Percentiles rank a stretch among this genome's conserved stretches.
Conservation (phyloP, 2,329 filamentous ascomycete genomes). For the Immersiporthe knoxdaviesiana region DNA sequence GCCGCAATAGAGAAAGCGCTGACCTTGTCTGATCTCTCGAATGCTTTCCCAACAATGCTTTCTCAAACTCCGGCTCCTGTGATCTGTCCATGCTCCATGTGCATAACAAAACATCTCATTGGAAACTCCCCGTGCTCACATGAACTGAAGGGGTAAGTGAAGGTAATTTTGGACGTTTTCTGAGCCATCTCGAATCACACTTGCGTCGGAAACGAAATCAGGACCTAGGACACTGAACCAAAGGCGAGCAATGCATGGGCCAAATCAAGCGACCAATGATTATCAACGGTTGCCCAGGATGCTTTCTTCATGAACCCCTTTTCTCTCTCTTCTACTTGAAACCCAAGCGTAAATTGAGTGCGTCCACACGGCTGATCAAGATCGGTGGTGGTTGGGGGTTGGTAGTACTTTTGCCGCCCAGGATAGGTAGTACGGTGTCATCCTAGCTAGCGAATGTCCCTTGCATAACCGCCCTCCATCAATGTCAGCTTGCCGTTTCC, state of each 20-base stretch:
- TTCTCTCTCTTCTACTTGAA: too few relatives aligned
- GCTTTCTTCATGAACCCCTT: not conserved
- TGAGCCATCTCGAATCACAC: not conserved
- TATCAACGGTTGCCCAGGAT: not conserved
- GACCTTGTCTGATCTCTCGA: not conserved
- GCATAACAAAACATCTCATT: not conserved
- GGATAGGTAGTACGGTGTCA: too few relatives aligned
- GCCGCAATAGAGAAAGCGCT: not conserved
- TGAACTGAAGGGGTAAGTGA: too few relatives aligned
- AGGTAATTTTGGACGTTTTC: too few relatives aligned
- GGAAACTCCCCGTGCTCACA: not conserved
- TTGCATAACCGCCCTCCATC: too few relatives aligned
- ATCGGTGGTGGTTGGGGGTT: too few relatives aligned
- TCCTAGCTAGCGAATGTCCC: too few relatives aligned
- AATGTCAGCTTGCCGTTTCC: too few relatives aligned
- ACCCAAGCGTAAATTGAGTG: too few relatives aligned
- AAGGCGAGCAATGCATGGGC: not conserved
- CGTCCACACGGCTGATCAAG: too few relatives aligned
- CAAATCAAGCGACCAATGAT: not conserved
- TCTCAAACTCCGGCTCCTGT: not conserved
- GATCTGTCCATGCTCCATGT: not conserved
- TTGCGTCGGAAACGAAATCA: not conserved
- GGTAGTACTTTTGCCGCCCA: too few relatives aligned
- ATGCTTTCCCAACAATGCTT: too few relatives aligned
- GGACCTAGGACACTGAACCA: not conserved